Conservation (phyloP, 179 eudicot species). For the Heliamphora pulchella region DNA sequence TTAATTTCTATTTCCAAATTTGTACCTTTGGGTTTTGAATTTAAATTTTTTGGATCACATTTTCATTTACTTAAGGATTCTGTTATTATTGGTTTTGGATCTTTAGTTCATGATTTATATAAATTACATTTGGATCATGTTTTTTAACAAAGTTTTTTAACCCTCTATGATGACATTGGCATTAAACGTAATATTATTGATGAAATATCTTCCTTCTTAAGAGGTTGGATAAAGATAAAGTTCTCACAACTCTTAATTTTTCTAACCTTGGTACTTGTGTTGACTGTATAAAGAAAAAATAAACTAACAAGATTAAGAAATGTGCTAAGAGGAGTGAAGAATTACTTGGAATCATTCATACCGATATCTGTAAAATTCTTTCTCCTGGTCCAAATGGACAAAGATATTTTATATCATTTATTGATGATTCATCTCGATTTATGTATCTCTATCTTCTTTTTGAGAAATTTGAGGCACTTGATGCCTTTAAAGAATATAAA, state of each 20-base stretch:
- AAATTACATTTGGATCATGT: background rate
- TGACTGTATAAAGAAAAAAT: constrained; percentile 4
- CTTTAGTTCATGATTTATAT: background rate
- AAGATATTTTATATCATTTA: background rate
- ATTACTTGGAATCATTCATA: background rate
- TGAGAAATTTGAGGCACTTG: background rate
- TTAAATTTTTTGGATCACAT: background rate
- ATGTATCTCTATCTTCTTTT: background rate
- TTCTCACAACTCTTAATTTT: background rate
- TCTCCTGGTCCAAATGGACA: background rate
- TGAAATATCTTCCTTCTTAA: background rate
- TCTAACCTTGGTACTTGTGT: background rate
- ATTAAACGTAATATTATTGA: background rate
- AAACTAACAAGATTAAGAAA: background rate
- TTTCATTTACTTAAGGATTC: background rate
- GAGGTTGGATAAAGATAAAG: background rate
- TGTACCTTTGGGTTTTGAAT: background rate
- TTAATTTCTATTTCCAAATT: constrained; percentile 1
- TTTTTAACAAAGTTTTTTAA: too few species aligned
- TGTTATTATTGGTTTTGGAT: background rate
- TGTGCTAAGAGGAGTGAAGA: background rate
- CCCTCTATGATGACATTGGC: background rate
- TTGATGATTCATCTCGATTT: background rate
- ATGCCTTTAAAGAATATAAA: background rate
- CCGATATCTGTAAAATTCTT: background rate